These are phyloP conservation scores for Teratosphaeria epicoccoides DNA, from an alignment of 2,329 filamentous ascomycete species.

Conservation along the genomic window DNA sequence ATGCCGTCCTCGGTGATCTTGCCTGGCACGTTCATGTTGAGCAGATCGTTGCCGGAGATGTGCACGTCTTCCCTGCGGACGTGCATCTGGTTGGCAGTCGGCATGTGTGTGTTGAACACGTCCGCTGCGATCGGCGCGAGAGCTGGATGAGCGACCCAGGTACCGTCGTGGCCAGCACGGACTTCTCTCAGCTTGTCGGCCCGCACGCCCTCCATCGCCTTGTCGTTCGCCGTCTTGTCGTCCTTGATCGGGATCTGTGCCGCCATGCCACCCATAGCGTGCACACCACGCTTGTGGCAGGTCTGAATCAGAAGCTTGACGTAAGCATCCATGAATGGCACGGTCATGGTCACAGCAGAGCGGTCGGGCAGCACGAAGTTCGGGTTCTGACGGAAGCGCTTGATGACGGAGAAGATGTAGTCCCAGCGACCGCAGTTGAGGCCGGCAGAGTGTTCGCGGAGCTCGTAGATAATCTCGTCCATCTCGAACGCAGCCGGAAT, in stretches of 20 bases:
- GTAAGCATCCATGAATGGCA: slow-evolving; percentile 96
- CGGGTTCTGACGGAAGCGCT: slow-evolving; percentile 94
- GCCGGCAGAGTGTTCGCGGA: slow-evolving; percentile 89
- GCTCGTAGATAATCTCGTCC: slow-evolving; percentile 99
- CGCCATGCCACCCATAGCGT: slow-evolving; percentile 98
- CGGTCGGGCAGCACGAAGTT: slow-evolving; percentile 91
- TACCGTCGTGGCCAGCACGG: slow-evolving; percentile 87
- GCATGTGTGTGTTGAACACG: slow-evolving; percentile 97
- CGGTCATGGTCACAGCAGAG: slow-evolving; percentile 87
- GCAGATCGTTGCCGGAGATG: slow-evolving; percentile 76
- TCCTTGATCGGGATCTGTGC: slow-evolving; percentile 98
- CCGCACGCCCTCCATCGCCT: slow-evolving; percentile 84
- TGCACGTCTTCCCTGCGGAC: slow-evolving; percentile 79
- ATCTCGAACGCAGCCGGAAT: slow-evolving; percentile 98
- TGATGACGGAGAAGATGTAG: slow-evolving; percentile 99
- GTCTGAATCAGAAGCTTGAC: slow-evolving; percentile 97
- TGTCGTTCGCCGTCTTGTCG: slow-evolving; percentile 79
- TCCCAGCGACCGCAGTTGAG: slow-evolving; percentile 99
- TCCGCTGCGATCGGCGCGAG: slow-evolving; percentile 80
- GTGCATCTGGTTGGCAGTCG: slow-evolving; percentile 93
- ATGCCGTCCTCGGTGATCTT: slow-evolving; percentile 88
- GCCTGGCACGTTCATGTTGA: slow-evolving; percentile 97
- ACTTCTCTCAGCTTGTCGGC: slow-evolving; percentile 95
- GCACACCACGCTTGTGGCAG: slow-evolving; percentile 91
- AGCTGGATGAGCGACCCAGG: slow-evolving; percentile 94